These are phyloP conservation scores for Teratosphaeria gauchensis DNA, from an alignment of 2,329 filamentous ascomycete genomes.

Conservation along the genomic window DNA sequence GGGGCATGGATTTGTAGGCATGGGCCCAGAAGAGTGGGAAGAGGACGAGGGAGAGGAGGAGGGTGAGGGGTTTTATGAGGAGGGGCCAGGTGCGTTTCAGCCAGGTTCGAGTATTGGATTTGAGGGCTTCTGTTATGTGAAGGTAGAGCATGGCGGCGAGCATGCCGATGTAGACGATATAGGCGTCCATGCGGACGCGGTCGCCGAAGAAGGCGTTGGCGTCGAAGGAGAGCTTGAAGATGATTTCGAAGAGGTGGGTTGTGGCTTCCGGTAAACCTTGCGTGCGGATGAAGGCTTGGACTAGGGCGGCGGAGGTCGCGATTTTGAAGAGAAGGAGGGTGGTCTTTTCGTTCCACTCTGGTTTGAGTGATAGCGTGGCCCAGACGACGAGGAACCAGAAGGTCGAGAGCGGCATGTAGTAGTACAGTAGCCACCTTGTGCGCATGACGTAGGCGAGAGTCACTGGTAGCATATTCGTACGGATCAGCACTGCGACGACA, in stretches of 20 bases:
- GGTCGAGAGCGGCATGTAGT: slow-evolving; percentile 49
- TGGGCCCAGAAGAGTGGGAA: background rate
- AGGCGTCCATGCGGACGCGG: slow-evolving; percentile 44
- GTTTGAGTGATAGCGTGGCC: slow-evolving; percentile 38
- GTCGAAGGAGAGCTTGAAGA: slow-evolving; percentile 42
- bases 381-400: slow-evolving; percentile 56
- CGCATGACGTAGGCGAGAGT: slow-evolving; percentile 47
- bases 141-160: slow-evolving; percentile 37
- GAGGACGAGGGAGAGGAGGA: background rate
- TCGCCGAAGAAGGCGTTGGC: slow-evolving; percentile 39
- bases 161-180: slow-evolving; percentile 49
- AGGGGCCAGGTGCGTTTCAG: slow-evolving; percentile 13
- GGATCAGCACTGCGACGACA: slow-evolving; percentile 44
- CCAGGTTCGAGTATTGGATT: slow-evolving; percentile 1
- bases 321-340: slow-evolving; percentile 41
- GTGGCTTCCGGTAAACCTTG: slow-evolving; percentile 36
- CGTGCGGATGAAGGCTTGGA: slow-evolving; percentile 27
- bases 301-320: slow-evolving; percentile 34
- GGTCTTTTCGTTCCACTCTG: slow-evolving; percentile 34
- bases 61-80: background rate
- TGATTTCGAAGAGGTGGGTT: slow-evolving; percentile 28
- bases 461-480: slow-evolving; percentile 48
- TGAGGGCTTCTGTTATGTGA: slow-evolving; percentile 14
- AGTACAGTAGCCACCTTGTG: slow-evolving; percentile 48
- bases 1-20: slow-evolving; percentile 28